phyloP scores from a whole-genome alignment of 2,329 filamentous ascomycete species.

The Gaeumannomyces tritici region DNA sequence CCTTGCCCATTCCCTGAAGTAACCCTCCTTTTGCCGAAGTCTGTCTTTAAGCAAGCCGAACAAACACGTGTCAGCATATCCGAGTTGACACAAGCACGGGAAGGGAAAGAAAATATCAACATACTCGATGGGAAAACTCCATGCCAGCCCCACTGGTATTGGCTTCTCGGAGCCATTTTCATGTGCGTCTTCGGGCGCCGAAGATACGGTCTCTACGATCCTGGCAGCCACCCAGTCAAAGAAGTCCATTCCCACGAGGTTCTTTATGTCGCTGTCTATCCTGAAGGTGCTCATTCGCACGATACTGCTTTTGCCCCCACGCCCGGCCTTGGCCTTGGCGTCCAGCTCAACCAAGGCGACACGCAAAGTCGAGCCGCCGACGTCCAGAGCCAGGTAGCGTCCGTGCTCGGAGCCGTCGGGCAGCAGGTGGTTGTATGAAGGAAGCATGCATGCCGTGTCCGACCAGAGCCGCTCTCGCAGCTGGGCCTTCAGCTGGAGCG shows the following conservation, averaged over 20 bases:
- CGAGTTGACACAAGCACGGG: background rate
- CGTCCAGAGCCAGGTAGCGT: constrained; percentile 53
- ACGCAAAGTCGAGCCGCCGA: constrained; percentile 59
- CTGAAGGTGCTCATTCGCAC: constrained; percentile 44
- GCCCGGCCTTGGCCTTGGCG: constrained; percentile 27
- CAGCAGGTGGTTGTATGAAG: constrained; percentile 55
- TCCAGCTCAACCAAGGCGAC: constrained; percentile 53
- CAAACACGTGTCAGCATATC: background rate
- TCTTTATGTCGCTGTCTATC: constrained; percentile 46
- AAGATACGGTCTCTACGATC: constrained; percentile 45
- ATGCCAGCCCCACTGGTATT: constrained; percentile 52
- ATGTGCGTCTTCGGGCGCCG: constrained; percentile 25
- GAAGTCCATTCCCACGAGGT: constrained; percentile 47
- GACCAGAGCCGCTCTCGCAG: constrained; percentile 41
- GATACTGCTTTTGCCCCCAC: constrained; percentile 35
- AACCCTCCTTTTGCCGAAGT: constrained; percentile 51
- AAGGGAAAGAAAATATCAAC: constrained; percentile 15
- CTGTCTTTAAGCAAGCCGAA: constrained; percentile 35
- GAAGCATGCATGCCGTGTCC: constrained; percentile 51
- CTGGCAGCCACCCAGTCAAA: constrained; percentile 60
- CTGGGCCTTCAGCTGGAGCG: constrained; percentile 41
- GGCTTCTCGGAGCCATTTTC: constrained; percentile 25
- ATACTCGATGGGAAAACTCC: constrained; percentile 63
- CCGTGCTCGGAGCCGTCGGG: constrained; percentile 51
- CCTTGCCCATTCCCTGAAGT: constrained; percentile 56